Conservation (phyloP, 495 filamentous ascomycete genomes). For the Hyaloscypha finlandica region DNA sequence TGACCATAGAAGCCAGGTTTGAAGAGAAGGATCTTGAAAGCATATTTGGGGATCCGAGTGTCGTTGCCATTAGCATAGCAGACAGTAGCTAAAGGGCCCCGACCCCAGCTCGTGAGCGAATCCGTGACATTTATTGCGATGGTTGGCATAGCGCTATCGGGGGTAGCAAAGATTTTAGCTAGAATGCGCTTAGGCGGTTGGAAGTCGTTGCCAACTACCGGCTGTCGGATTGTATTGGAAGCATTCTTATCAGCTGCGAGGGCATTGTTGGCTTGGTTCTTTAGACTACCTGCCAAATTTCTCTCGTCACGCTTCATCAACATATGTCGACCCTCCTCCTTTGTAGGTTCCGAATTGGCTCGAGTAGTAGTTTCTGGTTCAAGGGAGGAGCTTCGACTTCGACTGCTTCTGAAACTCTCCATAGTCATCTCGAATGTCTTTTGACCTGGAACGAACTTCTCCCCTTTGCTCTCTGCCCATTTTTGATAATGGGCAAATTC, state of each 20-base stretch:
- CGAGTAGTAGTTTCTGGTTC: slow-evolving; percentile 20
- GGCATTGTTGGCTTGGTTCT: neutral
- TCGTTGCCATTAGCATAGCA: slow-evolving; percentile 60
- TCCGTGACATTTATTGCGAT: slow-evolving; percentile 64
- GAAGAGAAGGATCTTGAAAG: slow-evolving; percentile 77
- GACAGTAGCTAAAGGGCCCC: slow-evolving; percentile 60
- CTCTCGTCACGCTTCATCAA: slow-evolving; percentile 34
- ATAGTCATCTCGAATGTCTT: slow-evolving; percentile 32
- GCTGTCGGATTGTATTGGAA: slow-evolving; percentile 16
- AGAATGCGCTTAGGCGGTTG: slow-evolving; percentile 42
- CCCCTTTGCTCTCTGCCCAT: slow-evolving; percentile 43
- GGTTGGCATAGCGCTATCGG: slow-evolving; percentile 48
- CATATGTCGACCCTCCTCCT: slow-evolving; percentile 24
- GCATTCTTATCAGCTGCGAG: slow-evolving; percentile 1
- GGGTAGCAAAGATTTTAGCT: slow-evolving; percentile 44
- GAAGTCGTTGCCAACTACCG: slow-evolving; percentile 32
- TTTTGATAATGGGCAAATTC: slow-evolving; percentile 47
- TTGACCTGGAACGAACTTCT: slow-evolving; percentile 41
- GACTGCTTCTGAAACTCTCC: slow-evolving; percentile 27
- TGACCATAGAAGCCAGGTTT: slow-evolving; percentile 57
- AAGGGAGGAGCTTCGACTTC: slow-evolving; percentile 25
- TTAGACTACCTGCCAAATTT: slow-evolving; percentile 3
- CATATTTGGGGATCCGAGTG: slow-evolving; percentile 74
- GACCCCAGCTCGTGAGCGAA: slow-evolving; percentile 74
- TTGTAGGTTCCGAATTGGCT: slow-evolving; percentile 29